Conservation (phyloP, 441 rosid genomes). For the Corymbia citriodora region DNA sequence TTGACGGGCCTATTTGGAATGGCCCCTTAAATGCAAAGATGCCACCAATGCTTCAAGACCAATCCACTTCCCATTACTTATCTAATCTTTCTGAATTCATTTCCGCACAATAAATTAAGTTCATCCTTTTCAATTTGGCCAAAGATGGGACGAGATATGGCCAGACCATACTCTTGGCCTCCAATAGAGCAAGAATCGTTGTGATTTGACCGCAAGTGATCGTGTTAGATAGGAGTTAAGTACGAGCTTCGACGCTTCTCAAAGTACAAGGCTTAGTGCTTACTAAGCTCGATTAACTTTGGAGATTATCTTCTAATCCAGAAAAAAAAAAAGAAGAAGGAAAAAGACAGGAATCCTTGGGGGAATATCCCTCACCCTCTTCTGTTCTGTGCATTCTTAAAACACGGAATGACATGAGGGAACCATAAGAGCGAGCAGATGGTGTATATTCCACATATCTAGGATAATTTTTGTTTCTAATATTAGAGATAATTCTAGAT, state of each 20-base stretch:
- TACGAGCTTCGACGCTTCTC: background rate
- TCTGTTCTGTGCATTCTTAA: background rate
- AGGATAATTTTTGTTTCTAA: background rate
- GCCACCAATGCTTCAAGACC: background rate
- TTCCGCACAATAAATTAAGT: background rate
- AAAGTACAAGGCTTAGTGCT: background rate
- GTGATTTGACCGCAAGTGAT: rapidly evolving
- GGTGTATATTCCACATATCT: background rate
- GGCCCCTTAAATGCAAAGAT: background rate
- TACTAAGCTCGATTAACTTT: background rate
- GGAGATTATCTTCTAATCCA: background rate
- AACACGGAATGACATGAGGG: background rate
- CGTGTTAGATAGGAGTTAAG: background rate
- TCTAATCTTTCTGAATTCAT: background rate
- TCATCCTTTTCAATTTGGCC: background rate
- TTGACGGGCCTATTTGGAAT: background rate
- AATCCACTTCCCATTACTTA: background rate
- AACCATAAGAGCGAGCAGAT: too few relatives aligned
- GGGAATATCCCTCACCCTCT: background rate
- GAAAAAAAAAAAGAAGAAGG: too few relatives aligned
- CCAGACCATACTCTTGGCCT: background rate
- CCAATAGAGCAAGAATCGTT: background rate
- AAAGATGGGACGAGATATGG: rapidly evolving
- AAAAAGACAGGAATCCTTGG: background rate
- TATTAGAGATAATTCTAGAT: background rate